Evolutionary conservation across 768 basidiomycete genomes (phyloP).

Genomic region (Pleurotus giganteus): DNA sequence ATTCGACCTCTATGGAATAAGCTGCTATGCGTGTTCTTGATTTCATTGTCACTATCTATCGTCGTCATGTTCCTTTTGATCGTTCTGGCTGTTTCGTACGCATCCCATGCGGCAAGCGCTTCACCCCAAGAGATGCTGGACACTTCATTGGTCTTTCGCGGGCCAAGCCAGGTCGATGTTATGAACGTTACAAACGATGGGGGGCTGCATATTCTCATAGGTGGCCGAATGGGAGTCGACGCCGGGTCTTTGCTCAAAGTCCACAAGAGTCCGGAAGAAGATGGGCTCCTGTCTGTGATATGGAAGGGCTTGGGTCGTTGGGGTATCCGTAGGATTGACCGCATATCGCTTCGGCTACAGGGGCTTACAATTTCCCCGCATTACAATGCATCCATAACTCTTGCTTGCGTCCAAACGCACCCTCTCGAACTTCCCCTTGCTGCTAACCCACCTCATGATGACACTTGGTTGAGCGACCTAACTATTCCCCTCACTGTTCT

Average conservation of each 20-base stretch:
- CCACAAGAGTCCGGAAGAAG: constrained; percentile 37
- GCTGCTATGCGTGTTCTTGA: constrained; percentile 52
- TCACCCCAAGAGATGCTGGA: constrained; percentile 60
- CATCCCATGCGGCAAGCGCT: constrained; percentile 48
- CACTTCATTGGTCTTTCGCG: constrained; percentile 51
- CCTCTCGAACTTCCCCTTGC: constrained; percentile 58
- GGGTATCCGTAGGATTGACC: constrained; percentile 55
- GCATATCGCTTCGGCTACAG: constrained; percentile 53
- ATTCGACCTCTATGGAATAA: constrained; percentile 33
- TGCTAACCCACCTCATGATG: constrained; percentile 47
- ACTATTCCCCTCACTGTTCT: constrained; percentile 47
- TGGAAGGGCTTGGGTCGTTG: constrained; percentile 73
- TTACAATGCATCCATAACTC: constrained; percentile 33
- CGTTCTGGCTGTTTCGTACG: constrained; percentile 66
- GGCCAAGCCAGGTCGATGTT: constrained; percentile 62
- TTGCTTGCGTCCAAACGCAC: constrained; percentile 46
- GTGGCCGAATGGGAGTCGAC: constrained; percentile 63
- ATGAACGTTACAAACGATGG: constrained; percentile 58
- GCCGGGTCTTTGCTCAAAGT: constrained; percentile 61
- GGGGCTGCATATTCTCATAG: constrained; percentile 57
- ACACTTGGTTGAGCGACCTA: constrained; percentile 57
- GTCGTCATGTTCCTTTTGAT: constrained; percentile 40
- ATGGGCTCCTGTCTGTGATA: constrained; percentile 41
- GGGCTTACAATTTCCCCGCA: constrained; percentile 49
- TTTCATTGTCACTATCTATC: constrained; percentile 50